These are phyloP conservation scores for Lodderomyces elongisporus DNA, from an alignment of 1,139 yeast genomes.

Conservation along the genomic window DNA sequence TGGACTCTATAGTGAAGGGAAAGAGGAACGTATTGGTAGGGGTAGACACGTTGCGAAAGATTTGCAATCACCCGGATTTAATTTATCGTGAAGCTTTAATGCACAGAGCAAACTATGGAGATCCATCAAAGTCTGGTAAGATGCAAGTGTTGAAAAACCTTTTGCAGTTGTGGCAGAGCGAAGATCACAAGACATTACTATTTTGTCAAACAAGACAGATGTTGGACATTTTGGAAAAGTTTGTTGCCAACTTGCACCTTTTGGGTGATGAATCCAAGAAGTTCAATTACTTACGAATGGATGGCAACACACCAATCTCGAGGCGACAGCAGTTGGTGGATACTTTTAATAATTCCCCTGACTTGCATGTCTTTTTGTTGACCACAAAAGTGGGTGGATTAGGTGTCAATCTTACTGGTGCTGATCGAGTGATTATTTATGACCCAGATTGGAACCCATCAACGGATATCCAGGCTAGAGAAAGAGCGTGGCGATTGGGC, in stretches of 20 bases:
- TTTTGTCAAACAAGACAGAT: slow-evolving; percentile 93
- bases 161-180: slow-evolving; percentile 68
- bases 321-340: slow-evolving; percentile 78
- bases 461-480: slow-evolving; percentile 94
- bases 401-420: slow-evolving; percentile 93
- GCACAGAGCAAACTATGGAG: slow-evolving; percentile 53
- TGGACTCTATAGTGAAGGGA: slow-evolving; percentile 68
- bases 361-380: slow-evolving; percentile 62
- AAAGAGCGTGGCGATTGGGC: slow-evolving; percentile 95
- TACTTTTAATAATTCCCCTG: slow-evolving; percentile 58
- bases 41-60: slow-evolving; percentile 81
- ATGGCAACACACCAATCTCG: slow-evolving; percentile 83
- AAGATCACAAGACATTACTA: slow-evolving; percentile 72
- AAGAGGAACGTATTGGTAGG: slow-evolving; percentile 82
- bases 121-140: slow-evolving; percentile 74
- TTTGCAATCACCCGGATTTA: slow-evolving; percentile 94
- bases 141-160: slow-evolving; percentile 82
- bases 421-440: slow-evolving; percentile 86
- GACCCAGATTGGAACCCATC: slow-evolving; percentile 99
- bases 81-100: slow-evolving; percentile 50
- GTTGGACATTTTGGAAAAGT: slow-evolving; percentile 77
- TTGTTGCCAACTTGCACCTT: slow-evolving; percentile 40
- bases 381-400: slow-evolving; percentile 96
- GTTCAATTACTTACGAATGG: slow-evolving; percentile 75
- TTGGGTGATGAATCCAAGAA: slow-evolving; percentile 14